A percentile compares a stretch with the other conserved stretches of the same genome.
Evolutionary conservation across 1,284 basidiomycete species (phyloP).

Genomic region (Schizopora paradoxa): DNA sequence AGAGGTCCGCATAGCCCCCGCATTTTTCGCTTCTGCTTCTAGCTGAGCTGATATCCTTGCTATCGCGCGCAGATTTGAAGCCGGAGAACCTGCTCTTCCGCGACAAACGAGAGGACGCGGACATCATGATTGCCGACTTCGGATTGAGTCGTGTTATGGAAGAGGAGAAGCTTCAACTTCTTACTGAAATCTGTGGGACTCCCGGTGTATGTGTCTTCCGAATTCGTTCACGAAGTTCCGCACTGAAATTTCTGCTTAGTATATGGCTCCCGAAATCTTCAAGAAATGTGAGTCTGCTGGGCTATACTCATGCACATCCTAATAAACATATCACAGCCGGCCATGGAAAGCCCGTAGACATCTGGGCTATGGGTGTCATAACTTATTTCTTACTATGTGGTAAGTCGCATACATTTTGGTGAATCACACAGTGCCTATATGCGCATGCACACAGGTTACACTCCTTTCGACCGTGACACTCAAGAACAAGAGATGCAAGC

Average conservation of each 20-base stretch:
- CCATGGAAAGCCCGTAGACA: conserved; percentile 92
- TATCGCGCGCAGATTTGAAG: conserved; percentile 70
- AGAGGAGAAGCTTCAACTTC: conserved; percentile 80
- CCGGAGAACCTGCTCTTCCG: conserved; percentile 97
- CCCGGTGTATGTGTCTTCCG: conserved; percentile 53
- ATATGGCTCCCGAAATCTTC: conserved; percentile 99
- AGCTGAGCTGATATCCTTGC: too few species aligned
- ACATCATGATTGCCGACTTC: conserved; percentile 97
- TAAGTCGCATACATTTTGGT: conserved; percentile 10
- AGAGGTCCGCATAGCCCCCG: conserved; percentile 49
- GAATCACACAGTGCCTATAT: too few species aligned
- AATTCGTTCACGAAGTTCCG: conserved; percentile 12
- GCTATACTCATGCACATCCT: conserved; percentile 1
- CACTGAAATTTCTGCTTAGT: conserved; percentile 39
- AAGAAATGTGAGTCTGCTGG: conserved; percentile 63
- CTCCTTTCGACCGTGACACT: conserved; percentile 88
- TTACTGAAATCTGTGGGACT: conserved; percentile 95
- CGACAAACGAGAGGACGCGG: conserved; percentile 83
- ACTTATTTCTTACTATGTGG: conserved; percentile 91
- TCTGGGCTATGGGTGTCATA: conserved; percentile 97
- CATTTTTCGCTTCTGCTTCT: neutral
- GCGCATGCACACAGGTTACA: too few species aligned
- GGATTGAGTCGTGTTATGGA: conserved; percentile 88
- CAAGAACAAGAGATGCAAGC: conserved; percentile 90
- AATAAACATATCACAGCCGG: conserved; percentile 49